These are phyloP conservation scores for Penicillium odoratum DNA, from an alignment of 495 filamentous ascomycete species.

Conservation along the genomic window DNA sequence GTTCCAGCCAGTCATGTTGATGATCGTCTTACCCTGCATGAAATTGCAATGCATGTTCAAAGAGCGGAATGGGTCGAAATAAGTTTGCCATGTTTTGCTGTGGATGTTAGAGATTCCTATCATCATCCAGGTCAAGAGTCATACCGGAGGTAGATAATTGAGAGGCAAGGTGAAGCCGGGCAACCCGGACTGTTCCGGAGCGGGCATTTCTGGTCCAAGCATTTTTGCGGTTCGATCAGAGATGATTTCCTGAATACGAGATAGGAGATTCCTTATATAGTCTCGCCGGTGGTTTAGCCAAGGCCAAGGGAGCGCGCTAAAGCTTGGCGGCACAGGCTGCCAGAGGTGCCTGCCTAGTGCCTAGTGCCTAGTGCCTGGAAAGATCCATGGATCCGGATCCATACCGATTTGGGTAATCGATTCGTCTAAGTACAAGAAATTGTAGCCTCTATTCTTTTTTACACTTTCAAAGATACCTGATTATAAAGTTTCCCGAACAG, in stretches of 20 bases:
- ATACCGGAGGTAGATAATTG: neutral
- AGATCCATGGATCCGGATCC: no score
- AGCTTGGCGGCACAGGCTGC: neutral
- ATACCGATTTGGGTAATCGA: no score
- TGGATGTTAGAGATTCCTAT: neutral
- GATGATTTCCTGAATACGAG: neutral
- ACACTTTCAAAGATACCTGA: no score
- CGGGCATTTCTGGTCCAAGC: neutral
- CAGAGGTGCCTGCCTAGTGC: neutral
- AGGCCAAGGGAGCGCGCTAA: neutral
- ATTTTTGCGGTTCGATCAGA: neutral
- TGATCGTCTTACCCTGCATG: neutral
- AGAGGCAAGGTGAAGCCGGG: neutral
- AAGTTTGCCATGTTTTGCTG: no score
- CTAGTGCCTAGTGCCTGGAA: no score
- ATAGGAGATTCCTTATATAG: neutral
- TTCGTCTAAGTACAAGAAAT: no score
- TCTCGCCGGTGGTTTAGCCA: neutral
- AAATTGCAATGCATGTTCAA: neutral
- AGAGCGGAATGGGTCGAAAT: neutral
- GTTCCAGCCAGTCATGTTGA: neutral
- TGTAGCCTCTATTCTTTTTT: no score
- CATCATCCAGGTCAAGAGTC: neutral
- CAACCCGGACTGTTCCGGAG: neutral
- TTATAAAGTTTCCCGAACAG: no score